Evolutionary conservation across 208 protist species (phyloP), one percentile per base, ranked within the genome.

Genomic region (Leishmania tarentolae): DNA sequence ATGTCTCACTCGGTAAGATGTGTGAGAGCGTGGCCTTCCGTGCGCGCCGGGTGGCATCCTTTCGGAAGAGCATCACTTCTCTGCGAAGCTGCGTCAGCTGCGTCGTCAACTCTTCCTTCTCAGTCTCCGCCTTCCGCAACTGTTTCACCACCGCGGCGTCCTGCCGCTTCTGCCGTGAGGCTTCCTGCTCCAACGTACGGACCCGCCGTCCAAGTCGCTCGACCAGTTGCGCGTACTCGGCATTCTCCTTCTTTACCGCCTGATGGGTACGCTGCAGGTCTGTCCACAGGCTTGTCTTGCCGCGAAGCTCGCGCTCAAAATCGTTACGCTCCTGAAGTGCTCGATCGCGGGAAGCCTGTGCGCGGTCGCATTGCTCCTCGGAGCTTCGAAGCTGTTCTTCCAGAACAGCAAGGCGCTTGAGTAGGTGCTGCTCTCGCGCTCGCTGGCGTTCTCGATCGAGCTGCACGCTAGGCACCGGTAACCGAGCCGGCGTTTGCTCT

Each of bases 171-270:
- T 87, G 81, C 21, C 85, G 79, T 21, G 74, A 40, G 3, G 85
- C 77, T 71, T 83, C 82, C 61, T 80, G 80, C 75, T 93, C 88
- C 24, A 94, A 79, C 40, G 74, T 69, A 44, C 83, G 81, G 24
- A 92, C 76, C 74, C 88, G 85, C 75, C 84, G 81, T 57, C 86
- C 68, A 13, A 94, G 84, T 74, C 77, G 83, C 81, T 88, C 82
- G 42, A 92, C 86, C 15, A 89, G 76, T 47, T 84, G 86, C 40
- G 85, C 72, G 66, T 90, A 92, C 21, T 92, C 85, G 9, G 57
- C 81, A 52, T 91, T 89, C 70, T 92, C 87, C 46, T 83, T 56
- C 63, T 74, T 84, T 3, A 76, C 40, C 19, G 81, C 82, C 78
- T 80, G 40, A 75, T 76, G 80, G 11, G 85, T 70, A 50, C 82